Conservation (phyloP, 371 early-diverging fungal species). For the Smittium culicis region DNA sequence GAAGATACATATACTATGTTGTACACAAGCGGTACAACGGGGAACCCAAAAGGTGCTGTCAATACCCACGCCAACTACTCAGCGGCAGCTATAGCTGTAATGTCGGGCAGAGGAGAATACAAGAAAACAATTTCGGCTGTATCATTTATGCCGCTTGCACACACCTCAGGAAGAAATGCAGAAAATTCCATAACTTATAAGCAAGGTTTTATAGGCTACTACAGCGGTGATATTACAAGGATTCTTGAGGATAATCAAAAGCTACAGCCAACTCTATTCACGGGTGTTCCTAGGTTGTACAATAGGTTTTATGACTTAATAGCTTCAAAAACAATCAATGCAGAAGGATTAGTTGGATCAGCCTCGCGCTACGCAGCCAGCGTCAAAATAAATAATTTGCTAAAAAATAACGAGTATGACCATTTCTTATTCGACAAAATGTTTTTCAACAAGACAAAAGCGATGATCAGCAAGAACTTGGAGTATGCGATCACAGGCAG, state of each 20-base stretch:
- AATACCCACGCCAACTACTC: slow-evolving; percentile 31
- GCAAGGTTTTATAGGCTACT: slow-evolving; percentile 63
- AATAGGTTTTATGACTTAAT: slow-evolving; percentile 77
- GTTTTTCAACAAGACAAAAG: slow-evolving; percentile 73
- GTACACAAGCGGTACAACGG: slow-evolving; percentile 84
- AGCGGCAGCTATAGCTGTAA: background rate
- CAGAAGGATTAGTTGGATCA: slow-evolving; percentile 43
- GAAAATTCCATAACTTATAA: slow-evolving; percentile 33
- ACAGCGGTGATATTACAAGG: slow-evolving; percentile 56
- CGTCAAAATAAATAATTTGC: slow-evolving; percentile 42
- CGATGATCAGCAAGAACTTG: slow-evolving; percentile 82
- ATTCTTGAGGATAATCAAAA: slow-evolving; percentile 69
- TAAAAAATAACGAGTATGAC: slow-evolving; percentile 40
- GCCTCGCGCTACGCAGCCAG: slow-evolving; percentile 52
- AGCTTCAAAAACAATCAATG: slow-evolving; percentile 43
- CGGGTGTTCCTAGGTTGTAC: slow-evolving; percentile 79
- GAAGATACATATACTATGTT: slow-evolving; percentile 85
- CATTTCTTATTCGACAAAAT: slow-evolving; percentile 79
- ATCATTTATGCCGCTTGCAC: slow-evolving; percentile 72
- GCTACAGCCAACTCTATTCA: slow-evolving; percentile 71
- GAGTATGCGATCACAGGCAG: slow-evolving; percentile 58
- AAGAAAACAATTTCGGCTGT: slow-evolving; percentile 21
- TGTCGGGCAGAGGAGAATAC: background rate
- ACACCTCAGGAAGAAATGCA: slow-evolving; percentile 70
- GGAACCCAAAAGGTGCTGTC: slow-evolving; percentile 44